Evolutionary conservation across 495 filamentous ascomycete genomes (phyloP).

Genomic region (Neurospora tetrasperma): DNA sequence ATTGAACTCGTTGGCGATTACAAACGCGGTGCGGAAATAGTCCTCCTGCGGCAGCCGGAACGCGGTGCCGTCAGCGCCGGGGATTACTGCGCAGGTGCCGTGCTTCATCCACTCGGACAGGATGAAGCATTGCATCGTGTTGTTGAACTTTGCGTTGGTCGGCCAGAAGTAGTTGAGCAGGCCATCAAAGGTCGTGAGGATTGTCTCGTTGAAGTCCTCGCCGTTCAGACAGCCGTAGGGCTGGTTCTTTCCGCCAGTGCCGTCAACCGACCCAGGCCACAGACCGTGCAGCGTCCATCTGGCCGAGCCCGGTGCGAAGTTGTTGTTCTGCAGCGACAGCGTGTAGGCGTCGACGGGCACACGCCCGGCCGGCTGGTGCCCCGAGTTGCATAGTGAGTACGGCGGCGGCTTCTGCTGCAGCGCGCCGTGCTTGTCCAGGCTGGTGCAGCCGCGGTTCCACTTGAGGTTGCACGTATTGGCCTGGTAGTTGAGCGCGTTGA

Average conservation of each 20-base stretch:
- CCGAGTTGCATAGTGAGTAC: background rate
- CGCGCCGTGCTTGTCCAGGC: background rate
- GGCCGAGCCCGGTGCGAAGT: background rate
- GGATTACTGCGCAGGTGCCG: slow-evolving; percentile 3
- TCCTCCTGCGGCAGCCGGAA: slow-evolving; percentile 4
- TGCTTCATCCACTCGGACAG: slow-evolving; percentile 6
- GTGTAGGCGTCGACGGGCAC: slow-evolving; percentile 2
- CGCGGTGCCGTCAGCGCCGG: slow-evolving; percentile 1
- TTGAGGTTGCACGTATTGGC: slow-evolving; percentile 2
- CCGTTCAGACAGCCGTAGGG: slow-evolving; percentile 1
- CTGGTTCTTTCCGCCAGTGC: background rate
- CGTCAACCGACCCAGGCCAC: background rate
- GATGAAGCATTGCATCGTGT: slow-evolving; percentile 2
- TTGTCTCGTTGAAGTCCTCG: slow-evolving; percentile 1
- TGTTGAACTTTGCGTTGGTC: background rate
- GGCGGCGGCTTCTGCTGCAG: slow-evolving; percentile 3
- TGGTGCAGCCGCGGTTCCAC: slow-evolving; percentile 1
- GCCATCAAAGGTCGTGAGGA: background rate
- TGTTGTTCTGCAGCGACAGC: slow-evolving; percentile 2
- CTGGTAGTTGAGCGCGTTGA: background rate
- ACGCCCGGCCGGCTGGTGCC: background rate
- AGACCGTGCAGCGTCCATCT: slow-evolving; percentile 1
- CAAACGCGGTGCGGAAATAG: slow-evolving; percentile 1
- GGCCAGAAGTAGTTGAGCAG: slow-evolving; percentile 1
- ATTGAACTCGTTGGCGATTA: slow-evolving; percentile 1